These are phyloP conservation scores for Zygnema cylindricum DNA, from an alignment of 139 green algal genomes.

Conservation along the genomic window DNA sequence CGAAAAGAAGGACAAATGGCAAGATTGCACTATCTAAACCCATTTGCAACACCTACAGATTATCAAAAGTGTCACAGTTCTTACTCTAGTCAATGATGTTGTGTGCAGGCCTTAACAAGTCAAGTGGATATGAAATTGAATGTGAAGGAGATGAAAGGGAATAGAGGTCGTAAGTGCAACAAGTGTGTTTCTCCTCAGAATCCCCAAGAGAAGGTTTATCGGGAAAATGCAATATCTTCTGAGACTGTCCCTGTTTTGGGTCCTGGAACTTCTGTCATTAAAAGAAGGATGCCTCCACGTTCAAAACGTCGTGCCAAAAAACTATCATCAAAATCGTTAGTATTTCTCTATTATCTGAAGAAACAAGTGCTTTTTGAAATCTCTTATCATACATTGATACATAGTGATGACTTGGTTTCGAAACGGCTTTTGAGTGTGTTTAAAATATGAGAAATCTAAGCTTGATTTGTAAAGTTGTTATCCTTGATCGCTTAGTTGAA, in stretches of 20 bases:
- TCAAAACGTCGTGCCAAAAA: background rate
- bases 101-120: background rate
- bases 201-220: background rate
- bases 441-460: background rate
- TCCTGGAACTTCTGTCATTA: background rate
- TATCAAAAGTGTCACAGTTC: too few species aligned
- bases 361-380: too few species aligned
- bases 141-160: conserved; percentile 1
- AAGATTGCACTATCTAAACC: too few species aligned
- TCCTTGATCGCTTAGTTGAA: background rate
- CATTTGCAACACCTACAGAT: too few species aligned
- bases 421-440: background rate
- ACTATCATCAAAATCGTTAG: background rate
- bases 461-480: background rate
- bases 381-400: too few species aligned
- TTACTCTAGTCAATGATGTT: too few species aligned
- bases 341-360: background rate
- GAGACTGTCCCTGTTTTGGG: background rate
- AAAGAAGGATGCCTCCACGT: background rate
- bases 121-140: background rate
- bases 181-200: background rate
- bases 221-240: background rate
- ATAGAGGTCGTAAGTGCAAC: background rate
- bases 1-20: too few species aligned
- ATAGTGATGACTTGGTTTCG: too few species aligned